Evolutionary conservation across 352 stramenopile genomes (phyloP).

Genomic region (Plasmopara halstedii): DNA sequence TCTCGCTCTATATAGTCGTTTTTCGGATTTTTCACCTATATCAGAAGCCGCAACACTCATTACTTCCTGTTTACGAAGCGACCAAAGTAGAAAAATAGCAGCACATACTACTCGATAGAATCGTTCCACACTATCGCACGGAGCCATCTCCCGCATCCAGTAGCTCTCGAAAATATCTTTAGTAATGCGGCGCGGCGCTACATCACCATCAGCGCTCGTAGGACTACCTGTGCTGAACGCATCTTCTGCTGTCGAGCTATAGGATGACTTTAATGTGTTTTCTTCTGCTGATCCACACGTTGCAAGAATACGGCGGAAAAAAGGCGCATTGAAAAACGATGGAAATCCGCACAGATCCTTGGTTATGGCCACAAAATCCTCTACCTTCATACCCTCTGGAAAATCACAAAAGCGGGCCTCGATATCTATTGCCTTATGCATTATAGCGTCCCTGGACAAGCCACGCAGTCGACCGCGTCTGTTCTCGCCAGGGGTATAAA

Average conservation of each 20-base stretch:
- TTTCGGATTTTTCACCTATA: conserved; percentile 88
- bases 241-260: conserved; percentile 9
- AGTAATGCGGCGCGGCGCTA: conserved; percentile 44
- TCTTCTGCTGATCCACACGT: conserved; percentile 13
- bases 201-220: conserved; percentile 18
- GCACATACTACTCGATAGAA: conserved; percentile 93
- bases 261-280: conserved; percentile 13
- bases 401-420: conserved; percentile 73
- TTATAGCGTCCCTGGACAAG: conserved; percentile 56
- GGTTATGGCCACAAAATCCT: conserved; percentile 91
- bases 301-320: conserved; percentile 89
- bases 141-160: conserved; percentile 93
- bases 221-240: conserved; percentile 8
- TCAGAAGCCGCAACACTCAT: conserved; percentile 2
- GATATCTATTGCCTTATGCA: conserved; percentile 61
- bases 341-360: conserved; percentile 97
- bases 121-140: conserved; percentile 92
- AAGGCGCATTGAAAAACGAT: conserved; percentile 97
- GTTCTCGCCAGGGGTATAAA: conserved; percentile 62
- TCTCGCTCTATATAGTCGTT: conserved; percentile 89
- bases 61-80: background rate
- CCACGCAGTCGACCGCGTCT: conserved; percentile 51
- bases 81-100: background rate
- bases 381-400: conserved; percentile 75
- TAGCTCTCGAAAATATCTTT: conserved; percentile 90